Percentiles rank a stretch among this genome's conserved stretches.
These are phyloP conservation scores for Westerdykella sp. DNA, from an alignment of 2,329 filamentous ascomycete species.

Conservation along the genomic window DNA sequence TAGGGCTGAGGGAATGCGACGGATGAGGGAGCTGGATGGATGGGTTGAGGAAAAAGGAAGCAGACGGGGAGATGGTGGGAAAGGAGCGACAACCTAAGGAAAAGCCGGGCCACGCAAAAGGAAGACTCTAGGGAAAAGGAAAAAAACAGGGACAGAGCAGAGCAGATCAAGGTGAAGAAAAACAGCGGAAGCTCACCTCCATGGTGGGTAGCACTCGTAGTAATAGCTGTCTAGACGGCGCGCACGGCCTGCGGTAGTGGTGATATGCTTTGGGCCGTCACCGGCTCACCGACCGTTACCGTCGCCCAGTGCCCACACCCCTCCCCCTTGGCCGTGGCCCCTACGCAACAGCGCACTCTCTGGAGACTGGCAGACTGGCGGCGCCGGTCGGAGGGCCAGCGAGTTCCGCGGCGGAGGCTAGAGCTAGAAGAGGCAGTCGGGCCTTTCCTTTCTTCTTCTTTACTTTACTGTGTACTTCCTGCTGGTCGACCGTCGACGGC, in stretches of 20 bases:
- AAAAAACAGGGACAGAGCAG: constrained; percentile 12
- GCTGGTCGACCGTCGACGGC: no score
- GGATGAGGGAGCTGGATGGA: constrained; percentile 1
- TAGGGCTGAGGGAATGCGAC: constrained; percentile 24
- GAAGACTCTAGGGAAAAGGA: constrained; percentile 5
- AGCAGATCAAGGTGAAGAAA: neutral
- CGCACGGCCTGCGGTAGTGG: constrained; percentile 24
- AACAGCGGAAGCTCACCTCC: constrained; percentile 26
- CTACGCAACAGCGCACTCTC: constrained; percentile 6
- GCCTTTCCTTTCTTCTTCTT: neutral
- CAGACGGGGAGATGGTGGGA: neutral
- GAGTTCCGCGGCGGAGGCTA: neutral
- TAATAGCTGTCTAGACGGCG: constrained; percentile 15
- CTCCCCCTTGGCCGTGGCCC: constrained; percentile 11
- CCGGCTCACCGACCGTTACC: no score
- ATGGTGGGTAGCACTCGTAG: constrained; percentile 22
- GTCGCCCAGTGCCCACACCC: no score
- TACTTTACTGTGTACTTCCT: no score
- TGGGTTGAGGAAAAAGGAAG: constrained; percentile 2
- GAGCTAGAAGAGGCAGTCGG: constrained; percentile 1
- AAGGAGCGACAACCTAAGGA: neutral
- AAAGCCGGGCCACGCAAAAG: constrained; percentile 2
- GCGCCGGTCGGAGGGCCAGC: neutral
- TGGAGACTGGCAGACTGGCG: constrained; percentile 1
- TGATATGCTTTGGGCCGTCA: constrained; percentile 18